phyloP scores from a whole-genome alignment of 2,329 filamentous ascomycete species.

The Clonostachys rosea region DNA sequence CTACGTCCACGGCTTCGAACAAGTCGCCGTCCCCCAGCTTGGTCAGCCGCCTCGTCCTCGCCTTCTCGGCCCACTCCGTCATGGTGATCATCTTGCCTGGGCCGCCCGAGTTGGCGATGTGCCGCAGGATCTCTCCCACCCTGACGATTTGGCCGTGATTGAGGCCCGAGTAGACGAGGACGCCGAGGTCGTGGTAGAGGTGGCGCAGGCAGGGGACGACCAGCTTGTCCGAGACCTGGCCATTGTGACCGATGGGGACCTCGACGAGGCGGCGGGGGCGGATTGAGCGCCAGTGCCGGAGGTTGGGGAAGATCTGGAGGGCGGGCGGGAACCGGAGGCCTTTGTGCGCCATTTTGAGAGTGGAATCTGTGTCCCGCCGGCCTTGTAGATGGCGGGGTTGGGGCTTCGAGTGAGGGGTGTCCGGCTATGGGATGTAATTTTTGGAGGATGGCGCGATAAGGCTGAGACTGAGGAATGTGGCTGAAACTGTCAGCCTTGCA shows the following conservation, averaged over 20 bases:
- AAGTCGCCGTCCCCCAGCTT: not conserved
- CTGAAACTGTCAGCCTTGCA: not conserved
- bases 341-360: not conserved
- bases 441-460: not conserved
- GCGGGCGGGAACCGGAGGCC: not conserved
- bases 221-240: not conserved
- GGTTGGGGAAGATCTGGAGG: constrained; percentile 11
- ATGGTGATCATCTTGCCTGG: not conserved
- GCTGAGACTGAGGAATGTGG: not conserved
- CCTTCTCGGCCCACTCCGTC: not conserved
- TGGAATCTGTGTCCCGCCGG: not conserved
- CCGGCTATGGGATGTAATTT: not conserved
- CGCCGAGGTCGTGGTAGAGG: constrained; percentile 3
- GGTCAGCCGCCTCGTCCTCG: not conserved
- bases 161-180: not conserved
- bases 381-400: too few species aligned
- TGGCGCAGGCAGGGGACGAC: constrained; percentile 3
- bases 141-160: not conserved
- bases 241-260: constrained; percentile 2
- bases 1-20: not conserved
- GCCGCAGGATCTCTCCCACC: not conserved
- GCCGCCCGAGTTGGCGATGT: not conserved
- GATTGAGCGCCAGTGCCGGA: constrained; percentile 11
- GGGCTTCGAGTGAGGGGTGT: constrained; percentile 5
- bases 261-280: constrained; percentile 8